These are phyloP conservation scores for Fusarium udum DNA, from an alignment of 2,329 filamentous ascomycete genomes.

Conservation along the genomic window DNA sequence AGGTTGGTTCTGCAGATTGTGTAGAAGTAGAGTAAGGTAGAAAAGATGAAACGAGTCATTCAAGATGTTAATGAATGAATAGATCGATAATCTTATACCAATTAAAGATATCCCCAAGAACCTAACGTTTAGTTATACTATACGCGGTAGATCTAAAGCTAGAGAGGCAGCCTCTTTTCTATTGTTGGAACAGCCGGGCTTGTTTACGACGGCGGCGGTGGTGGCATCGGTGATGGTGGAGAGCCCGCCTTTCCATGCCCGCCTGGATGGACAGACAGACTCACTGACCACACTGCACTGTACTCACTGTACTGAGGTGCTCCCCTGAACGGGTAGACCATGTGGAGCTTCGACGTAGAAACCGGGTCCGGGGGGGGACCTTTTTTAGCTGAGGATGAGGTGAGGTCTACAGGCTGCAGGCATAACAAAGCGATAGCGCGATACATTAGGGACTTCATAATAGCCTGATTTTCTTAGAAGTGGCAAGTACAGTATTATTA, in stretches of 20 bases:
- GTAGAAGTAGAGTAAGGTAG: not conserved
- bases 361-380: slow-evolving; percentile 23
- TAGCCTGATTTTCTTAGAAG: no score
- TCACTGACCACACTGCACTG: not conserved
- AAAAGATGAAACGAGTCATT: not conserved
- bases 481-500: no score
- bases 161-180: slow-evolving; percentile 34
- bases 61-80: not conserved
- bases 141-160: slow-evolving; percentile 5
- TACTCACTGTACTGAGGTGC: not conserved
- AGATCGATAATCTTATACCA: not conserved
- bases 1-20: not conserved
- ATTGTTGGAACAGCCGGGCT: slow-evolving; percentile 31
- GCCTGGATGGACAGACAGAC: not conserved
- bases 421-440: no score
- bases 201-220: slow-evolving; percentile 35
- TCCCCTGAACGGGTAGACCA: slow-evolving; percentile 20
- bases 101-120: not conserved
- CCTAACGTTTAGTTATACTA: slow-evolving; percentile 11
- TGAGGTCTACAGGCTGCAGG: no score
- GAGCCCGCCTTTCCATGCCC: not conserved
- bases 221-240: slow-evolving; percentile 29
- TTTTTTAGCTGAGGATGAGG: slow-evolving; percentile 36
- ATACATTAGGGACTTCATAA: no score
- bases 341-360: slow-evolving; percentile 23